phyloP scores from a whole-genome alignment of 768 basidiomycete species.

The Russula sp. region DNA sequence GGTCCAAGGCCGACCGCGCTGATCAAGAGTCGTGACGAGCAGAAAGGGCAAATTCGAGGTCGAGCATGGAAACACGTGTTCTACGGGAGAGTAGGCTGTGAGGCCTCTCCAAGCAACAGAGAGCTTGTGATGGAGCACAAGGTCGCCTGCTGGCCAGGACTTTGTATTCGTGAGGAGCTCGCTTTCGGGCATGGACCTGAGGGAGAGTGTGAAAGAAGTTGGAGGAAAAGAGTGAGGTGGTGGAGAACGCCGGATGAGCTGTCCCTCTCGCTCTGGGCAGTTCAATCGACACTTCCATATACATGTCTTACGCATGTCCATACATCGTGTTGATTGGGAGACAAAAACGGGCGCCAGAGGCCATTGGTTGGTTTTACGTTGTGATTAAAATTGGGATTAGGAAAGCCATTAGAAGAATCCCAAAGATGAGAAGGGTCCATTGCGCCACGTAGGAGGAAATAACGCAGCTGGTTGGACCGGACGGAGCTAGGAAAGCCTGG shows the following conservation, averaged over 20 bases:
- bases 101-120: conserved; percentile 2
- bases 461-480: background rate
- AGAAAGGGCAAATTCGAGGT: conserved; percentile 32
- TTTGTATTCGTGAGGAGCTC: background rate
- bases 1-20: conserved; percentile 47
- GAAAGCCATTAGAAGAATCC: background rate
- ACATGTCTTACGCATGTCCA: background rate
- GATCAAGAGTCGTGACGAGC: conserved; percentile 49
- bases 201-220: background rate
- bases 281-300: background rate
- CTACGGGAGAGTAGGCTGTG: background rate
- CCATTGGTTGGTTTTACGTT: background rate
- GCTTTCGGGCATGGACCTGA: background rate
- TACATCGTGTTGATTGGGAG: background rate
- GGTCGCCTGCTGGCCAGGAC: background rate
- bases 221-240: background rate
- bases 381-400: background rate
- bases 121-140: conserved; percentile 1
- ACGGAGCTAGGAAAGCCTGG: background rate
- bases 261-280: background rate
- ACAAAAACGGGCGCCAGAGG: background rate
- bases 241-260: background rate
- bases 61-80: conserved; percentile 5
- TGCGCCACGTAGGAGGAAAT: background rate
- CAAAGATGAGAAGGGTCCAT: background rate